Percentiles rank a stretch among this genome's conserved stretches.
Conservation (phyloP, 2,329 filamentous ascomycete genomes). For the Ophiocordyceps camponoti-floridani region DNA sequence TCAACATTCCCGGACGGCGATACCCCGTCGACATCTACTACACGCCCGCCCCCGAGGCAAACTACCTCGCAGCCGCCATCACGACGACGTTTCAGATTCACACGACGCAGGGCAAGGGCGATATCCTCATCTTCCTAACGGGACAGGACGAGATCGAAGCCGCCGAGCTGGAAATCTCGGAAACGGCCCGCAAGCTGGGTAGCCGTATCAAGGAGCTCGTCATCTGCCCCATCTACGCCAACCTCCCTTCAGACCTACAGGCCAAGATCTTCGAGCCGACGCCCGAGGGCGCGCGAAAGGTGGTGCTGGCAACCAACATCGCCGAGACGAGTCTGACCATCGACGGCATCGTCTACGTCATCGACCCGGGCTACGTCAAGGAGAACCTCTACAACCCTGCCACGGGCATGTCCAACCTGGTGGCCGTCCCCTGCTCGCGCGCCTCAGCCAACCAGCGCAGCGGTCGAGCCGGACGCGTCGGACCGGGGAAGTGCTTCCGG, state of each 20-base stretch:
- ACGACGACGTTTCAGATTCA: conserved; percentile 94
- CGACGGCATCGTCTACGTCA: conserved; percentile 89
- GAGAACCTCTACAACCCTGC: conserved; percentile 86
- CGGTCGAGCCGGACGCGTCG: conserved; percentile 81
- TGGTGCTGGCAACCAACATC: conserved; percentile 91
- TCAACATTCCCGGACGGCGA: conserved; percentile 79
- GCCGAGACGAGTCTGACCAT: conserved; percentile 93
- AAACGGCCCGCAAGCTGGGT: conserved; percentile 75
- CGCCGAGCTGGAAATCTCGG: conserved; percentile 65
- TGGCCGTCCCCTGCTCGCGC: conserved; percentile 78
- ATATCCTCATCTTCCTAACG: conserved; percentile 87
- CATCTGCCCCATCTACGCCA: conserved; percentile 86
- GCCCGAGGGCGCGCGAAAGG: conserved; percentile 68
- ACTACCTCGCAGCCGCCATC: conserved; percentile 80
- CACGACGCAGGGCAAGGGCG: conserved; percentile 64
- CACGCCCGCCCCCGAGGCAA: conserved; percentile 77
- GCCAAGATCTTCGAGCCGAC: conserved; percentile 90
- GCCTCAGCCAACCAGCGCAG: conserved; percentile 87
- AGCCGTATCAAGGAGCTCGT: conserved; percentile 72
- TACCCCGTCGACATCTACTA: conserved; percentile 89
- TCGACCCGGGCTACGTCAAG: conserved; percentile 89
- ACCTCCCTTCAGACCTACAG: conserved; percentile 78
- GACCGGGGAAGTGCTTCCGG: conserved; percentile 82
- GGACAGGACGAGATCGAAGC: conserved; percentile 93
- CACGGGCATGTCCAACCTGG: conserved; percentile 81